Percentiles rank a stretch among this genome's conserved stretches.
These are phyloP conservation scores for Rhynchospora pubera DNA, from an alignment of 176 grass and related monocot genomes.

Conservation along the genomic window DNA sequence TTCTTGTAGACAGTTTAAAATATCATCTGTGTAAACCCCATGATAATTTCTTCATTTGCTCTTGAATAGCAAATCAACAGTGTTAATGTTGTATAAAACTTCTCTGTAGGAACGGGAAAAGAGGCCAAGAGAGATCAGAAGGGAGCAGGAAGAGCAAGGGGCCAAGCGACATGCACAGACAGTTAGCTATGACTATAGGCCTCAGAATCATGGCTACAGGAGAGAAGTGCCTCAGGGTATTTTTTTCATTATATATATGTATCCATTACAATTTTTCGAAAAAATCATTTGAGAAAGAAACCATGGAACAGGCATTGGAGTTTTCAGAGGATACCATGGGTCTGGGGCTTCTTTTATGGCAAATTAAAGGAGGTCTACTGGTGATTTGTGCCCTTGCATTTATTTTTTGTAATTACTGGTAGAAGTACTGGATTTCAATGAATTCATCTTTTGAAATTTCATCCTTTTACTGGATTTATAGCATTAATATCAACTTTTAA, in stretches of 20 bases:
- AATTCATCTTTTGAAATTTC: neutral
- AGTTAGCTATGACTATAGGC: slow-evolving; percentile 54
- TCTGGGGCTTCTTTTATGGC: neutral
- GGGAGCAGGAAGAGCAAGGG: slow-evolving; percentile 46
- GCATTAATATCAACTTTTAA: too few relatives aligned
- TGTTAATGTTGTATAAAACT: neutral
- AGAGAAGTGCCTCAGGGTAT: slow-evolving; percentile 80
- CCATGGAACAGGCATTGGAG: neutral
- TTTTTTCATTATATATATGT: neutral
- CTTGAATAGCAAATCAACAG: neutral
- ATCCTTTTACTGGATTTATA: neutral
- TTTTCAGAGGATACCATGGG: neutral
- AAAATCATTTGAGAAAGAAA: neutral
- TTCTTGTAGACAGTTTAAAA: too few relatives aligned
- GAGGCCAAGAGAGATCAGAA: slow-evolving; percentile 55
- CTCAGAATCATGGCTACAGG: slow-evolving; percentile 48
- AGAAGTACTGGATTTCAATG: neutral
- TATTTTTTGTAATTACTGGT: neutral
- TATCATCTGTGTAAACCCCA: too few relatives aligned
- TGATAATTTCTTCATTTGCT: neutral
- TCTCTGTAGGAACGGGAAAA: slow-evolving; percentile 74
- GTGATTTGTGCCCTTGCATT: neutral
- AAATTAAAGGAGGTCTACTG: neutral
- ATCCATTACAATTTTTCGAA: neutral
- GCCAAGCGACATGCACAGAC: slow-evolving; percentile 38